These are phyloP conservation scores for Euclidium syriacum DNA, from an alignment of 345 rosid genomes.

Conservation along the genomic window DNA sequence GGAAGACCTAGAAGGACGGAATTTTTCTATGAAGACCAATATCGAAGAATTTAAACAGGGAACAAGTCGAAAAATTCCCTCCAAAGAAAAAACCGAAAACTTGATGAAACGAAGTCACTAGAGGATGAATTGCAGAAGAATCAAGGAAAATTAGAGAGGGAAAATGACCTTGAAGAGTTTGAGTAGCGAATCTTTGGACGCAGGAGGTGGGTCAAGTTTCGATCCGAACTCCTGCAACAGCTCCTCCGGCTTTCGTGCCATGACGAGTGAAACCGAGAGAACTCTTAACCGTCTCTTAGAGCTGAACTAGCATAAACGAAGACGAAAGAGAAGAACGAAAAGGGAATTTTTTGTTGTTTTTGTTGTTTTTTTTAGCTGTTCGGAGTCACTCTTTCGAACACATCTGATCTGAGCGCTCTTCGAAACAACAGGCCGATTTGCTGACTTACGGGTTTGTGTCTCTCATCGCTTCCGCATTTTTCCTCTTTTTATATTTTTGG, in stretches of 20 bases:
- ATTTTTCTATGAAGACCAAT: not conserved
- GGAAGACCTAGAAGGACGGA: conserved; percentile 4
- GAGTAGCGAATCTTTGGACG: conserved; percentile 66
- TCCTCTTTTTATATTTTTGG: conserved; percentile 5
- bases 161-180: conserved; percentile 68
- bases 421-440: conserved; percentile 30
- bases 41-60: conserved; percentile 5
- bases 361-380: not conserved
- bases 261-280: conserved; percentile 20
- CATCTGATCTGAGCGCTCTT: conserved; percentile 33
- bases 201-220: conserved; percentile 67
- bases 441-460: conserved; percentile 31
- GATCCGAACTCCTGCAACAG: conserved; percentile 85
- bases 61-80: conserved; percentile 16
- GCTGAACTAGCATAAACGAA: conserved; percentile 11
- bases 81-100: conserved; percentile 9
- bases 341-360: not conserved
- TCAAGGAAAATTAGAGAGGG: not conserved
- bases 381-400: conserved; percentile 29
- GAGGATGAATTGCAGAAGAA: conserved; percentile 8
- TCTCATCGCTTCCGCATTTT: conserved; percentile 22
- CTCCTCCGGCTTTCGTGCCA: conserved; percentile 64
- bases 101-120: not conserved
- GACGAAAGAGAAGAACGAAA: not conserved
- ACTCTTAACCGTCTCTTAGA: conserved; percentile 8